phyloP scores from a whole-genome alignment of 345 rosid species.

The Bruguiera parviflora region DNA sequence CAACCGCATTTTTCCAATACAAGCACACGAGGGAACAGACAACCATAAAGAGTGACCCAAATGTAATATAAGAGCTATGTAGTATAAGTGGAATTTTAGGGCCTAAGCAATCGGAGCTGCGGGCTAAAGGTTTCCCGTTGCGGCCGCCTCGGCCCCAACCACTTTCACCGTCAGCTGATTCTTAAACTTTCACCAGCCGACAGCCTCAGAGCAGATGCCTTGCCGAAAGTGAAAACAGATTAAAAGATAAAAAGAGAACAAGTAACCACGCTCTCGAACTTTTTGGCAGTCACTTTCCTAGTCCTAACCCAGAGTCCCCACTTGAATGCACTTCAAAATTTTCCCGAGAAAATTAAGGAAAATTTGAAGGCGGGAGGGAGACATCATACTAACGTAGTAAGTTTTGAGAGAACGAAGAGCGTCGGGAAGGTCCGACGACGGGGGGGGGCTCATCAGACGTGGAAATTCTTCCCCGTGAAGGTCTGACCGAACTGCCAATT shows the following conservation, averaged over 20 bases:
- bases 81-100: background rate
- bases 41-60: background rate
- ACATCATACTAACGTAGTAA: background rate
- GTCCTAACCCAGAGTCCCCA: background rate
- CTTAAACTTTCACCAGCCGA: background rate
- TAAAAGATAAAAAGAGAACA: background rate
- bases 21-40: background rate
- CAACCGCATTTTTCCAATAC: no score
- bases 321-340: background rate
- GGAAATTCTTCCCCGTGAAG: constrained; percentile 81
- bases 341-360: background rate
- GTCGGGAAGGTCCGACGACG: background rate
- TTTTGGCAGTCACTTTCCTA: background rate
- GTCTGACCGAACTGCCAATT: constrained; percentile 98
- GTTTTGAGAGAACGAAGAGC: background rate
- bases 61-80: background rate
- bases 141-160: constrained; percentile 62
- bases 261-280: background rate
- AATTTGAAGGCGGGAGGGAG: background rate
- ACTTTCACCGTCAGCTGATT: background rate
- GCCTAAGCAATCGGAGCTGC: constrained; percentile 44
- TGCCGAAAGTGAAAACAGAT: background rate
- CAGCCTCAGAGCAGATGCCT: no score
- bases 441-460: constrained; percentile 41
- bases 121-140: constrained; percentile 54